Base-by-base conservation (phyloP, 495 filamentous ascomycete genomes). In the Glarea lozoyensis region DNA sequence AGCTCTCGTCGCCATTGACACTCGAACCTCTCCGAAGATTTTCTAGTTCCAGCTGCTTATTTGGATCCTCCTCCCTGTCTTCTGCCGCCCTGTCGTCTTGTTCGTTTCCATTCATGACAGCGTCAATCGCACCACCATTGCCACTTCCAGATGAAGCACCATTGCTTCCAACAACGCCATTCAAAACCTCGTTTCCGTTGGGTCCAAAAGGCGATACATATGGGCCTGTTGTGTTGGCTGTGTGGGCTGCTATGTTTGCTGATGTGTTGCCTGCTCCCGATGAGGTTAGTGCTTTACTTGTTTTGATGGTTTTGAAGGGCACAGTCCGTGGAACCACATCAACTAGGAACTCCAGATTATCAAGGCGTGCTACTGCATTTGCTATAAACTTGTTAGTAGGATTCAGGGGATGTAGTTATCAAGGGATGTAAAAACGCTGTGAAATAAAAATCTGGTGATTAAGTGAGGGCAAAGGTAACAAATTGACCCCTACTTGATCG, bases 321-420 rank as follows among this genome's bases (percentile, higher is more conserved):
- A 78, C 73, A 6, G 88, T 94, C 56, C 82, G 83, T 24, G 92
- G 92, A 19, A 96, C 79, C 9, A 96, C 77, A 59, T 97, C 92
- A 49, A 84, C 65, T 13, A 97, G 84, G 62, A 98, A 98, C 56
- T 96, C 88, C 43, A 97, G 84, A 64, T 94, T 92, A 60, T 96
- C 90, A 25, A 84, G 78, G 57, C 84, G 84, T 10, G 86, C 75
- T 32, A 97, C 86, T 19, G 92, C 90, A 55, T 78, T 85, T 42
- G 92, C 88, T 84, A 46, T 42, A 12, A 23, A 37, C 40, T 38
- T 31, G 43, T 16, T 17, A 5, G 32, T 15, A 12, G 23, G 34
- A 38, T 31, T 42, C 9, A 50, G 11, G 30, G 25, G 18, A 22
- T 17, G 12, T 15, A 24, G 40, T 22, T 16, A 24, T 13, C 32